Conservation (phyloP, 148 eudicot genomes). For the Fagopyrum homotropicum region DNA sequence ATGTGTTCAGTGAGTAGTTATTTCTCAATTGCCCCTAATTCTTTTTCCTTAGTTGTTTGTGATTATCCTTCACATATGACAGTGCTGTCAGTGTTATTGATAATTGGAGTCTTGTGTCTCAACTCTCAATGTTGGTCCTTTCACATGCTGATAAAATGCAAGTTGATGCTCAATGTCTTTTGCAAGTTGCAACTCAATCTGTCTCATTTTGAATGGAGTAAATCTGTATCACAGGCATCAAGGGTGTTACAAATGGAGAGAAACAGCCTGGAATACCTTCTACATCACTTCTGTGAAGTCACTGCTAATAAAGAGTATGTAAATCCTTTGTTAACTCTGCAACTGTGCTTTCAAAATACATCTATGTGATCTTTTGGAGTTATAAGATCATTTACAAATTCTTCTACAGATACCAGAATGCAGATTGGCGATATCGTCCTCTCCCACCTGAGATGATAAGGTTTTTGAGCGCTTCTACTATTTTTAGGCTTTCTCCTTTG, state of each 20-base stretch:
- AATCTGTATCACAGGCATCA: slow-evolving; percentile 43
- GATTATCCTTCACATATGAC: neutral
- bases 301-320: slow-evolving; percentile 91
- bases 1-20: too few species aligned
- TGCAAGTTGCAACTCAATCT: neutral
- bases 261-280: slow-evolving; percentile 77
- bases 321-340: neutral
- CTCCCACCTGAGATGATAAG: slow-evolving; percentile 85
- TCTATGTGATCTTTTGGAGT: neutral
- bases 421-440: slow-evolving; percentile 98
- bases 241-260: slow-evolving; percentile 88
- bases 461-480: slow-evolving; percentile 24
- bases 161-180: neutral
- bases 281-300: slow-evolving; percentile 74
- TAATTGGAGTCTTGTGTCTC: neutral
- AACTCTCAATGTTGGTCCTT: neutral
- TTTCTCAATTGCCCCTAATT: neutral
- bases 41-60: neutral
- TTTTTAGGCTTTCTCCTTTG: neutral
- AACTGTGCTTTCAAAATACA: neutral
- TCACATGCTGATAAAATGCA: neutral
- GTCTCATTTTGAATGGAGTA: slow-evolving; percentile 18
- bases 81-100: neutral
- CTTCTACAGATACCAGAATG: slow-evolving; percentile 80
- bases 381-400: neutral